A percentile compares a stretch with the other conserved stretches of the same genome.
Evolutionary conservation across 2,329 filamentous ascomycete genomes (phyloP).

Genomic region (Colletotrichum gloeosporioides): DNA sequence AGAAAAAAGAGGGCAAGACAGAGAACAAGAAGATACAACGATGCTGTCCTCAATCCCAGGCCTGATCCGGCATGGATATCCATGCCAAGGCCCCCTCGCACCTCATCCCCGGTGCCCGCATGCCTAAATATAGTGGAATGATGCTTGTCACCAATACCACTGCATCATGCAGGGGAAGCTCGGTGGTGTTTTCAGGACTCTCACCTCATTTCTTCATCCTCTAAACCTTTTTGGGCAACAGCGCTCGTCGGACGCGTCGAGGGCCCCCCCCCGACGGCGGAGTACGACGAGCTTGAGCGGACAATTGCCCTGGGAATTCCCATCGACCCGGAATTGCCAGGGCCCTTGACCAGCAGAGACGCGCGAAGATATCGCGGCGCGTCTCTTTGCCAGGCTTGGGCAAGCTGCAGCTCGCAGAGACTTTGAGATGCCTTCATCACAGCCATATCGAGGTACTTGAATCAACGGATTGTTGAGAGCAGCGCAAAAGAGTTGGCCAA

Average conservation of each 20-base stretch:
- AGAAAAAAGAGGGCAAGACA: background rate
- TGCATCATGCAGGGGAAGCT: constrained; percentile 21
- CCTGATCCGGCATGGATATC: constrained; percentile 16
- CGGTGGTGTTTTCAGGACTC: background rate
- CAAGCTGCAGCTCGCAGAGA: background rate
- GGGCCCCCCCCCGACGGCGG: background rate
- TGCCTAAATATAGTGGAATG: constrained; percentile 20
- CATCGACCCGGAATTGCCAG: background rate
- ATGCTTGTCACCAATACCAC: constrained; percentile 14
- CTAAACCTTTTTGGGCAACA: constrained; percentile 1
- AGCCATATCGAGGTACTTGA: background rate
- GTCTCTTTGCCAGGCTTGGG: background rate
- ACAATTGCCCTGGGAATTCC: background rate
- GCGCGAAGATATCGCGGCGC: background rate
- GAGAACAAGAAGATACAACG: background rate
- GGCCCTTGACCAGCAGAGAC: background rate
- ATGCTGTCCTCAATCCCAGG: background rate
- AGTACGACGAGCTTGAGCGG: background rate
- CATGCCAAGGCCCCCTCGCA: background rate
- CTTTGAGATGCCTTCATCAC: background rate
- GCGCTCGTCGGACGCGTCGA: background rate
- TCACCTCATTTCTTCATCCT: constrained; percentile 1
- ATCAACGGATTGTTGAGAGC: background rate
- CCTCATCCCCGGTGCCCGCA: background rate
- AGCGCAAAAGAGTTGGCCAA: background rate